Evolutionary conservation across 73 alveolate species (phyloP).

Genomic region (Tetrahymena malaccensis): DNA sequence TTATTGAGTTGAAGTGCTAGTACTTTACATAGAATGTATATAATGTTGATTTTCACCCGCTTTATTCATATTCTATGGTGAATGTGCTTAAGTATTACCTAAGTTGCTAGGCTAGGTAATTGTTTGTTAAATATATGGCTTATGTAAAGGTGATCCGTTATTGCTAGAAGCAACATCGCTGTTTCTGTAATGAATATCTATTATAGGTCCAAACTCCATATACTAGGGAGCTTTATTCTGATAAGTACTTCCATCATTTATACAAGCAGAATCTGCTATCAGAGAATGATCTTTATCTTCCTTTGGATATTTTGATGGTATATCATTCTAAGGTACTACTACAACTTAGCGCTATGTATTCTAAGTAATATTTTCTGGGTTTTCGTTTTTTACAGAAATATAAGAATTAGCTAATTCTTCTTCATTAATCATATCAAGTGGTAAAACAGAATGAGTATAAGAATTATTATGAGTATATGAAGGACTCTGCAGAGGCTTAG

Average conservation of each 20-base stretch:
- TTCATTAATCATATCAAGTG: neutral
- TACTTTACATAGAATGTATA: neutral
- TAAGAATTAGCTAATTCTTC: neutral
- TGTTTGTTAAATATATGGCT: neutral
- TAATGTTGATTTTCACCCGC: neutral
- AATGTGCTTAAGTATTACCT: neutral
- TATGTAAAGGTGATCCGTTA: neutral
- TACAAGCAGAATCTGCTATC: neutral
- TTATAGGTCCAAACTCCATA: neutral
- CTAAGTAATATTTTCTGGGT: neutral
- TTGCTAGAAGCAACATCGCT: neutral
- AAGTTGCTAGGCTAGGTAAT: neutral
- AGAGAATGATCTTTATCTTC: neutral
- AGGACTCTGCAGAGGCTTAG: neutral
- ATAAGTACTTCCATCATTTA: neutral
- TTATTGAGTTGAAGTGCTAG: neutral
- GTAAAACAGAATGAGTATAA: neutral
- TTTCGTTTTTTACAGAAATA: neutral
- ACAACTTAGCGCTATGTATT: neutral
- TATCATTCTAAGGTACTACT: neutral
- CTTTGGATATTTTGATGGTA: neutral
- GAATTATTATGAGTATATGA: neutral
- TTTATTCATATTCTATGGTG: neutral
- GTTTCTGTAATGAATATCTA: neutral
- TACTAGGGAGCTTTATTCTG: neutral